Percentiles rank a stretch among this genome's conserved stretches.
Evolutionary conservation across 78 protist species (phyloP).

Genomic region (Carpediemonas membranifera): DNA sequence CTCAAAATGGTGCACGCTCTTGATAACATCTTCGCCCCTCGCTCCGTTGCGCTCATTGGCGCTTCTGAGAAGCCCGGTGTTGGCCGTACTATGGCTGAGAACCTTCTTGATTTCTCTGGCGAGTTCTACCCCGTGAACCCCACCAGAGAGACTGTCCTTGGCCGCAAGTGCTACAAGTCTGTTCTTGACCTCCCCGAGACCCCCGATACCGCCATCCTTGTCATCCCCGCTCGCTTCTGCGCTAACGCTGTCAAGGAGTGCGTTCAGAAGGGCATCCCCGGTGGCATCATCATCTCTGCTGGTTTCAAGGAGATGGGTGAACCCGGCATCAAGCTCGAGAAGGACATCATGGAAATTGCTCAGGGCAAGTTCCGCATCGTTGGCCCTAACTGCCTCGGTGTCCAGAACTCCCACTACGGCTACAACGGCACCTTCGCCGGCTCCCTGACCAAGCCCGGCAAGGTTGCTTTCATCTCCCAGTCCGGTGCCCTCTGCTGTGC

Average conservation of each 20-base stretch:
- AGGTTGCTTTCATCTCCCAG: conserved; percentile 30
- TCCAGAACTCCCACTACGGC: background rate
- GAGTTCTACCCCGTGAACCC: conserved; percentile 33
- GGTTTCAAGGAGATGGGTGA: conserved; percentile 35
- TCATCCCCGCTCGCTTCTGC: conserved; percentile 8
- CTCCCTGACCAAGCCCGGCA: conserved; percentile 1
- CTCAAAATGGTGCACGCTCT: too few species aligned
- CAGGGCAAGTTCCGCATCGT: conserved; percentile 24
- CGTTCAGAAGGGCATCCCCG: background rate
- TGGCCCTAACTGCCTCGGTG: conserved; percentile 31
- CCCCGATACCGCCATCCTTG: conserved; percentile 15
- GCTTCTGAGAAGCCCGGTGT: conserved; percentile 21
- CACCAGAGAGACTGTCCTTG: background rate
- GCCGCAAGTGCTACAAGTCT: background rate
- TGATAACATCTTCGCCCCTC: conserved; percentile 5
- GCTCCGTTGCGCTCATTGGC: conserved; percentile 27
- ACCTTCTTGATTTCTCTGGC: conserved; percentile 15
- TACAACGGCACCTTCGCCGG: conserved; percentile 30
- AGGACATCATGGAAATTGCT: background rate
- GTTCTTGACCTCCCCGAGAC: conserved; percentile 8
- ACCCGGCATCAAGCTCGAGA: conserved; percentile 9
- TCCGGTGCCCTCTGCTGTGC: conserved; percentile 38
- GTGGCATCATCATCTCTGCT: conserved; percentile 31
- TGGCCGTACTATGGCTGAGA: conserved; percentile 18
- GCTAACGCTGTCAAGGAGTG: conserved; percentile 5